A percentile compares a stretch with the other conserved stretches of the same genome.
phyloP scores from a whole-genome alignment of 768 basidiomycete species.

The Suillus luteus region DNA sequence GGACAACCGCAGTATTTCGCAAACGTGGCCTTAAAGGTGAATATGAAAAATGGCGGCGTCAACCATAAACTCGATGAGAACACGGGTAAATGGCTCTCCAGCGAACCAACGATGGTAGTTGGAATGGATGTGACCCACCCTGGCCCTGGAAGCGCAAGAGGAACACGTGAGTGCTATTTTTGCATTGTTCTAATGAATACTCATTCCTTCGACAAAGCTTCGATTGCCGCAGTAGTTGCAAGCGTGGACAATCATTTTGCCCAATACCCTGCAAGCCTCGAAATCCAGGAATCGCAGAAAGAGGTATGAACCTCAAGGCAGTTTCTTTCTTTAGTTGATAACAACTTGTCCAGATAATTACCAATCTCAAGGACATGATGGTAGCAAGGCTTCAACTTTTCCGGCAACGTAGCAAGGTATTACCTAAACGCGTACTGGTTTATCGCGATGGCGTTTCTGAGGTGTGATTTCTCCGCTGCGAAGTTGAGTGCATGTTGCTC shows the following conservation, averaged over 20 bases:
- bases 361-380: constrained; percentile 52
- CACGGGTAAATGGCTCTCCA: constrained; percentile 41
- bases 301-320: constrained; percentile 49
- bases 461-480: constrained; percentile 36
- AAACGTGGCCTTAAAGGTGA: constrained; percentile 56
- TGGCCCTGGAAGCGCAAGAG: constrained; percentile 64
- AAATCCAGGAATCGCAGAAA: constrained; percentile 61
- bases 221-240: constrained; percentile 56
- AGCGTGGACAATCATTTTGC: constrained; percentile 46
- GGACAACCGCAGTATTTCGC: constrained; percentile 57
- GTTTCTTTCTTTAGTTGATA: neutral
- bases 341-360: constrained; percentile 42
- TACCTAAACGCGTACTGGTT: constrained; percentile 52
- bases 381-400: constrained; percentile 45
- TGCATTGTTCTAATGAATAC: neutral
- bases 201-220: constrained; percentile 31
- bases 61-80: constrained; percentile 47
- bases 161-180: constrained; percentile 38
- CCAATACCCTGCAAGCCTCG: constrained; percentile 52
- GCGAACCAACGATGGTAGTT: constrained; percentile 51
- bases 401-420: constrained; percentile 33
- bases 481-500: constrained; percentile 11
- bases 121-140: constrained; percentile 78
- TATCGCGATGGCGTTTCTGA: constrained; percentile 81
- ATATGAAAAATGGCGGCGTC: constrained; percentile 56